A percentile compares a stretch with the other conserved stretches of the same genome.
These are phyloP conservation scores for Rhizopogon salebrosus DNA, from an alignment of 768 basidiomycete genomes.

Conservation along the genomic window DNA sequence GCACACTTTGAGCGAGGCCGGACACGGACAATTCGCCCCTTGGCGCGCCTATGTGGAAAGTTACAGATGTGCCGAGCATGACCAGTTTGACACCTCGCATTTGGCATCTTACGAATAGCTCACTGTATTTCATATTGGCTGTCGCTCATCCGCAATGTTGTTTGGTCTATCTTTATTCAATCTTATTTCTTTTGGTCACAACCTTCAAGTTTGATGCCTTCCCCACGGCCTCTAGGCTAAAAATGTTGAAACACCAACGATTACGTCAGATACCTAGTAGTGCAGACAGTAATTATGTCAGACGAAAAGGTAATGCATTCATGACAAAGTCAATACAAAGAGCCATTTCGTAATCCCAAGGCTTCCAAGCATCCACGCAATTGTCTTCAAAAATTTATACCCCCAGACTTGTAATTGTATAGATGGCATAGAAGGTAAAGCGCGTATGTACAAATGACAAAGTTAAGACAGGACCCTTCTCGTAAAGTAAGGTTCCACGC, in stretches of 20 bases:
- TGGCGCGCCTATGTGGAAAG: slow-evolving; percentile 28
- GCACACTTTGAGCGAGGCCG: slow-evolving; percentile 37
- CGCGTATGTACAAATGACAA: not conserved
- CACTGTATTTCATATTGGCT: slow-evolving; percentile 7
- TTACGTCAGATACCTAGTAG: not conserved
- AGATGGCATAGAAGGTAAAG: not conserved
- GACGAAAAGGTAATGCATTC: not conserved
- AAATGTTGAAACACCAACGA: too few species aligned
- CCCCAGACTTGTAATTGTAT: not conserved
- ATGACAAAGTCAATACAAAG: not conserved
- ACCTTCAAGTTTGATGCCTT: too few species aligned
- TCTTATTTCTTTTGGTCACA: not conserved
- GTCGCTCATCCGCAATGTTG: not conserved
- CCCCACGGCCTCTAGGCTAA: too few species aligned
- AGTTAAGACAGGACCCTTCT: not conserved
- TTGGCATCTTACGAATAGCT: not conserved
- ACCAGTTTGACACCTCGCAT: slow-evolving; percentile 2
- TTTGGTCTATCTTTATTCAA: slow-evolving; percentile 11
- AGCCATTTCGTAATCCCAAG: not conserved
- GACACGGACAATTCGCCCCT: slow-evolving; percentile 33
- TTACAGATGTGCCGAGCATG: slow-evolving; percentile 14
- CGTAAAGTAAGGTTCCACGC: not conserved
- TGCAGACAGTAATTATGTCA: not conserved
- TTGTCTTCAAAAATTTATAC: not conserved
- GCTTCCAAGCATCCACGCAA: not conserved